These are phyloP conservation scores for Aspergillus costaricaensis DNA, from an alignment of 2,329 filamentous ascomycete species.

Conservation along the genomic window DNA sequence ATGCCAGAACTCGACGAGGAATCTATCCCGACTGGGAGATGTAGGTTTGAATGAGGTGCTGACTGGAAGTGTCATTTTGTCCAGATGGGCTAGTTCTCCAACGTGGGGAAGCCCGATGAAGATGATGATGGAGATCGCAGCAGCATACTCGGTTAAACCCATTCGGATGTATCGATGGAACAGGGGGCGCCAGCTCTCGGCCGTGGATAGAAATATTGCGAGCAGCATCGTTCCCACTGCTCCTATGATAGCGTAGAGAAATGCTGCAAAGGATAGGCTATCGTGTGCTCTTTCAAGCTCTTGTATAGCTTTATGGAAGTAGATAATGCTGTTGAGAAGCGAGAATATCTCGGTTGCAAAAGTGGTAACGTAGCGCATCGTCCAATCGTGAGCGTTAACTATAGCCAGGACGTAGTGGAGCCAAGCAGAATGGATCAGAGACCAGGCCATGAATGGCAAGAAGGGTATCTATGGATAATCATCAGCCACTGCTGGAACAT, in stretches of 20 bases:
- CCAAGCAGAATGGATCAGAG: conserved; percentile 66
- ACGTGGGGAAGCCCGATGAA: conserved; percentile 65
- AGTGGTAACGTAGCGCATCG: conserved; percentile 69
- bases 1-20: conserved; percentile 67
- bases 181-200: conserved; percentile 62
- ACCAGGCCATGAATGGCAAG: conserved; percentile 69
- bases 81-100: conserved; percentile 60
- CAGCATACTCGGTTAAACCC: conserved; percentile 64
- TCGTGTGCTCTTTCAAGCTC: conserved; percentile 63
- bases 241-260: conserved; percentile 66
- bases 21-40: conserved; percentile 54
- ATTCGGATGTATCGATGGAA: conserved; percentile 64
- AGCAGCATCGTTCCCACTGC: conserved; percentile 64
- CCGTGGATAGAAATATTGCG: conserved; percentile 63
- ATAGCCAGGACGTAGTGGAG: conserved; percentile 65
- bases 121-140: conserved; percentile 66
- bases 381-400: conserved; percentile 70
- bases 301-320: conserved; percentile 68
- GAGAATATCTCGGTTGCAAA: conserved; percentile 69
- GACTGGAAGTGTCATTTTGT: conserved; percentile 61
- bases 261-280: conserved; percentile 61
- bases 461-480: conserved; percentile 44
- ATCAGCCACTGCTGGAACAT: no score
- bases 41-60: conserved; percentile 60
- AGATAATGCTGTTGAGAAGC: conserved; percentile 67